Conservation (phyloP, 805 yeast species). For the Kodamaea neixiangensis region DNA sequence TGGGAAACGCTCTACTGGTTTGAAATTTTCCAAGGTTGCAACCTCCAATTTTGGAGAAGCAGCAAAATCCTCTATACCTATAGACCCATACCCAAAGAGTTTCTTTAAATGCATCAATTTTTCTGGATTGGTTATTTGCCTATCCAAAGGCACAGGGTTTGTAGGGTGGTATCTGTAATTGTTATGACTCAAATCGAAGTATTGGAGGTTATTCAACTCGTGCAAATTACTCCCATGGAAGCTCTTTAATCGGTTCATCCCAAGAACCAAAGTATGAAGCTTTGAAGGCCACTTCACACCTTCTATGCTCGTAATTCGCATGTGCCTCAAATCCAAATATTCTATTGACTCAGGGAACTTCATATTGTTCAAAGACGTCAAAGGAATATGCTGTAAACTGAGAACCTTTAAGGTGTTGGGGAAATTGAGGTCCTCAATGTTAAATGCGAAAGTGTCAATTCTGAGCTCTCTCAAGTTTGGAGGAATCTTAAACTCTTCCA, state of each 20-base stretch:
- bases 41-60: too few relatives aligned
- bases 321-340: not conserved
- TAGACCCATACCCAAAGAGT: too few relatives aligned
- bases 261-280: not conserved
- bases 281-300: not conserved
- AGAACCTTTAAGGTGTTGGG: not conserved
- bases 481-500: not conserved
- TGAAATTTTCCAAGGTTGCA: not conserved
- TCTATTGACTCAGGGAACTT: not conserved
- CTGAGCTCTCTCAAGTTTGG: not conserved
- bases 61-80: too few relatives aligned
- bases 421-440: not conserved
- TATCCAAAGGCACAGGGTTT: not conserved
- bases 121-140: not conserved
- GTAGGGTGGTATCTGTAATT: not conserved
- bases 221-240: not conserved
- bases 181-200: not conserved
- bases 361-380: not conserved
- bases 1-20: not conserved
- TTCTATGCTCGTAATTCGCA: not conserved
- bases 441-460: not conserved
- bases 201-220: not conserved
- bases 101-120: not conserved
- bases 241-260: not conserved
- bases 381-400: not conserved